Evolutionary conservation across 495 filamentous ascomycete genomes (phyloP).

Genomic region (Letharia columbiana): DNA sequence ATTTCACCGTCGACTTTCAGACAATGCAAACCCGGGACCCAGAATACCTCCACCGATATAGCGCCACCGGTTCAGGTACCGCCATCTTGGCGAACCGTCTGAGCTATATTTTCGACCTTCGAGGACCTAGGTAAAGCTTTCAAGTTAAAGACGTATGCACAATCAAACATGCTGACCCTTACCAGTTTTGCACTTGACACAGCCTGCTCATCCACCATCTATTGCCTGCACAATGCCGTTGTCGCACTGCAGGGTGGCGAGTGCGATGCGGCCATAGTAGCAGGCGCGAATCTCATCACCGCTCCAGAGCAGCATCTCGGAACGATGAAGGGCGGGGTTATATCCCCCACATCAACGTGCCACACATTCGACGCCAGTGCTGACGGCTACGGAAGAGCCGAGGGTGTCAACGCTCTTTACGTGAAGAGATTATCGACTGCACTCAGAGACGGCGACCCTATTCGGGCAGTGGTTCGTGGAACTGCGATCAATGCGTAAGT

Average conservation of each 20-base stretch:
- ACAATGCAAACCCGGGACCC: conserved; percentile 21
- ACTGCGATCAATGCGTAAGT: conserved; percentile 39
- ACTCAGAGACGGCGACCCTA: conserved; percentile 39
- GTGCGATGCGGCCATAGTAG: conserved; percentile 27
- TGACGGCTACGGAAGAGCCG: conserved; percentile 43
- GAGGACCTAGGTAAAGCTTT: conserved; percentile 13
- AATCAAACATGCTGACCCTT: not conserved
- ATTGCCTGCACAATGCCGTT: conserved; percentile 5
- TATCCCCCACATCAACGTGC: conserved; percentile 35
- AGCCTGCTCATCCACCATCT: conserved; percentile 12
- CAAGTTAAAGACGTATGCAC: too few relatives aligned
- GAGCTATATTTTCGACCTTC: conserved; percentile 17
- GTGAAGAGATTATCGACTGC: conserved; percentile 50
- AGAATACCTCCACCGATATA: conserved; percentile 13
- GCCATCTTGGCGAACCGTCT: conserved; percentile 15
- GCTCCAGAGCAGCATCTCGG: conserved; percentile 41
- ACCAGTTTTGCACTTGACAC: not conserved
- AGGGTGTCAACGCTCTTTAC: conserved; percentile 29
- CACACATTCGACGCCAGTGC: conserved; percentile 53
- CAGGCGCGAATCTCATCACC: conserved; percentile 37
- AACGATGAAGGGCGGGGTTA: conserved; percentile 28
- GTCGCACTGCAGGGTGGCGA: not conserved
- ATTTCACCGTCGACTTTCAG: conserved; percentile 25
- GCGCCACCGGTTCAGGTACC: conserved; percentile 6
- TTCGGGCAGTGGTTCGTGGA: conserved; percentile 50